These are phyloP conservation scores for Paraphoma chrysanthemicola DNA, from an alignment of 2,329 filamentous ascomycete genomes.

Conservation along the genomic window DNA sequence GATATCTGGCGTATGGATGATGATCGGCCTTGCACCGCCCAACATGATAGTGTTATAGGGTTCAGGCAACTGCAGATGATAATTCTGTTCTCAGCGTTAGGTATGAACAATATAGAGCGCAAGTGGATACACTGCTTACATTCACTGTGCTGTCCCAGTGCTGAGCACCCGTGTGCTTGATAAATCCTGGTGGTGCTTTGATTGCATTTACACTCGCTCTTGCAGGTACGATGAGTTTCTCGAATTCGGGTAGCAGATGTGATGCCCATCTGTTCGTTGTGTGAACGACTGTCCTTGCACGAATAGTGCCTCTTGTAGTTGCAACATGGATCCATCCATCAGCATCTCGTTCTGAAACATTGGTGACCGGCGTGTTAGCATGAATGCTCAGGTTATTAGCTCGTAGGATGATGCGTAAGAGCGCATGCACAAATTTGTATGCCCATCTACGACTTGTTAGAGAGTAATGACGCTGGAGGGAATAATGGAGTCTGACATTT, in stretches of 20 bases:
- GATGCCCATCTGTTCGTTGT: conserved; percentile 18
- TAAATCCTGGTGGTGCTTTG: conserved; percentile 11
- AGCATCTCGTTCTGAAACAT: conserved; percentile 9
- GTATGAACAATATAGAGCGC: not conserved
- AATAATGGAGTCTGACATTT: conserved; percentile 8
- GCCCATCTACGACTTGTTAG: conserved; percentile 10
- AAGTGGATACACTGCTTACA: not conserved
- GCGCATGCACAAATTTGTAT: conserved; percentile 18
- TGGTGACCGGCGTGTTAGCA: conserved; percentile 10
- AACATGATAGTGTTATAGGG: conserved; percentile 18
- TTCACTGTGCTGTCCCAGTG: conserved; percentile 15
- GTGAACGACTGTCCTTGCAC: conserved; percentile 11
- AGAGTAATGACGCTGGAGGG: not conserved
- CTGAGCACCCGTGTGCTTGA: conserved; percentile 17
- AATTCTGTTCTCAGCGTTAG: conserved; percentile 8
- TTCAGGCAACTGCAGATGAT: conserved; percentile 14
- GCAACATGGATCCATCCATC: conserved; percentile 8
- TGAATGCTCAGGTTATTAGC: conserved; percentile 8
- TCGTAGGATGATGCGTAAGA: conserved; percentile 10
- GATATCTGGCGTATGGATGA: conserved; percentile 9
- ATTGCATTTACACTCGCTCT: conserved; percentile 5
- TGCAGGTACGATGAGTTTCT: conserved; percentile 9
- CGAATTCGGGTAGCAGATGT: conserved; percentile 16
- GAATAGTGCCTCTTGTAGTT: conserved; percentile 9
- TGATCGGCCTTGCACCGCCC: conserved; percentile 12